A percentile compares a stretch with the other conserved stretches of the same genome.
These are phyloP conservation scores for Amylocystis lapponica DNA, from an alignment of 768 basidiomycete genomes.

Conservation along the genomic window DNA sequence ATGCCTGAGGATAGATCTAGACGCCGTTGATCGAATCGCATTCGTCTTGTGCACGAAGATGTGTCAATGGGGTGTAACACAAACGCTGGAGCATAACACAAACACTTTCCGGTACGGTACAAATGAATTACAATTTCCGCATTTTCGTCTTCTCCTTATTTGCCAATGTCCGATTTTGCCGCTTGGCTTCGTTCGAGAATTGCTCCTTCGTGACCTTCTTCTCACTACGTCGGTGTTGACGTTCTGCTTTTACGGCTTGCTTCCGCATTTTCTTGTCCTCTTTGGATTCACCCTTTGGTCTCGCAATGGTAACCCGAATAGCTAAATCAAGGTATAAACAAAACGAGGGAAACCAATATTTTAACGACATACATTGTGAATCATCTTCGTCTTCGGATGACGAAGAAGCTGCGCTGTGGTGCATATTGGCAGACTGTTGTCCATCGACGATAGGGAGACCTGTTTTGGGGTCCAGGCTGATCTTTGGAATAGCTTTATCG, in stretches of 20 bases:
- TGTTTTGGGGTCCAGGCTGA: slow-evolving; percentile 67
- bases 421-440: slow-evolving; percentile 11
- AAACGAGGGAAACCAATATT: slow-evolving; percentile 5
- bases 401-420: slow-evolving; percentile 4
- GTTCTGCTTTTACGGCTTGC: slow-evolving; percentile 58
- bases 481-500: slow-evolving; percentile 49
- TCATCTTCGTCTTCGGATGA: slow-evolving; percentile 22
- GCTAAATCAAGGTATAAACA: slow-evolving; percentile 19
- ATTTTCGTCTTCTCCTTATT: slow-evolving; percentile 35
- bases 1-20: no score
- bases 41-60: no score
- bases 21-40: no score
- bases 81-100: background rate
- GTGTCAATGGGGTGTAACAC: background rate
- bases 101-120: slow-evolving; percentile 2
- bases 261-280: slow-evolving; percentile 74
- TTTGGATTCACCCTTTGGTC: slow-evolving; percentile 70
- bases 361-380: slow-evolving; percentile 20
- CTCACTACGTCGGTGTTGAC: slow-evolving; percentile 56
- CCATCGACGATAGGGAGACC: slow-evolving; percentile 61
- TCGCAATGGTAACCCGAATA: slow-evolving; percentile 47
- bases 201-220: slow-evolving; percentile 64
- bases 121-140: slow-evolving; percentile 23
- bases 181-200: slow-evolving; percentile 57
- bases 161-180: slow-evolving; percentile 45